Conservation (phyloP, 2,329 filamentous ascomycete species). For the Endocalyx cinctus region DNA sequence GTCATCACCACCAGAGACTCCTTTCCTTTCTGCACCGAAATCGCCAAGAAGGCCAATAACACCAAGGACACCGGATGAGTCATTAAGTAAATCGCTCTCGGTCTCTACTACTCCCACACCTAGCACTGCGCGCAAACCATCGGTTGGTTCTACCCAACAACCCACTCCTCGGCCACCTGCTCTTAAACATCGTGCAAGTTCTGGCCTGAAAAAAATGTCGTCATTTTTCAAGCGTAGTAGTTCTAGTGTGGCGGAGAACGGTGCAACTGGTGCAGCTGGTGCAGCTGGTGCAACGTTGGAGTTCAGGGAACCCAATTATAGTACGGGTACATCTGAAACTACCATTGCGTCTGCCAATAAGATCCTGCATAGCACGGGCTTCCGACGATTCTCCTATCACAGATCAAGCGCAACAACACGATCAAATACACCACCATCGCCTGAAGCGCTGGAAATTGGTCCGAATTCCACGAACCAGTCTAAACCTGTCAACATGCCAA, state of each 20-base stretch:
- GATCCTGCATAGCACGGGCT: constrained; percentile 14
- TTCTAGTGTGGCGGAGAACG: constrained; percentile 21
- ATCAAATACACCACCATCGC: constrained; percentile 30
- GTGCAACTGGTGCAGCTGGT: constrained; percentile 1
- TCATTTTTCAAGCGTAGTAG: constrained; percentile 22
- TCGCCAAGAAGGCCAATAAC: constrained; percentile 7
- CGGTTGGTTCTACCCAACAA: too few species aligned
- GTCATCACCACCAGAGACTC: constrained; percentile 5
- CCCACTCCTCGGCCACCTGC: constrained; percentile 10
- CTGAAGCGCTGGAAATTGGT: constrained; percentile 23
- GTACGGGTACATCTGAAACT: constrained; percentile 17
- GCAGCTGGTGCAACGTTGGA: constrained; percentile 9
- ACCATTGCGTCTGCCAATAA: constrained; percentile 17
- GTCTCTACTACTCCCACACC: too few species aligned
- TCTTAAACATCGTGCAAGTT: too few species aligned
- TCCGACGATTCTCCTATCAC: constrained; percentile 28
- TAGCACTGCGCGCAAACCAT: too few species aligned
- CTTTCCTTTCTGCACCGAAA: constrained; percentile 6
- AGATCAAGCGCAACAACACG: constrained; percentile 23
- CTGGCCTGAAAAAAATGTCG: constrained; percentile 22
- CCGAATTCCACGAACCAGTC: constrained; percentile 15
- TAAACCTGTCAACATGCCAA: constrained; percentile 30
- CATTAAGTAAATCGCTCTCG: constrained; percentile 8
- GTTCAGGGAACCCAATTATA: constrained; percentile 21
- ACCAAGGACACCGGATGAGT: constrained; percentile 8